phyloP scores from a whole-genome alignment of 192 early-diverging fungal genomes.

The Umbelopsis ramanniana region DNA sequence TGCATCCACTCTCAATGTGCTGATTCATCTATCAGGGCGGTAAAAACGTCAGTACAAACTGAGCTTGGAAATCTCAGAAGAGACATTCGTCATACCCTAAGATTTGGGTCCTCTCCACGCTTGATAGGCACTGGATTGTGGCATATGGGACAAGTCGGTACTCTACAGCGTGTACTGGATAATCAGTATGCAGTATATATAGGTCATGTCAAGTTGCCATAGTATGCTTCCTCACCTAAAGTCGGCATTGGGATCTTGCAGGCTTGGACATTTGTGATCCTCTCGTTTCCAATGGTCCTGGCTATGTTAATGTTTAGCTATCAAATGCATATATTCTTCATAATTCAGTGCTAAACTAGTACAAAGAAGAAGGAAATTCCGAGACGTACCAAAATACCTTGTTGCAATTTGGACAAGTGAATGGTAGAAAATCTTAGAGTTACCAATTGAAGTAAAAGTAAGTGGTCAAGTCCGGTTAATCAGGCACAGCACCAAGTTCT shows the following conservation, averaged over 20 bases:
- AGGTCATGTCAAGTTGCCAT: background rate
- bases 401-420: conserved; percentile 59
- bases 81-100: conserved; percentile 34
- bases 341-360: background rate
- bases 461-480: too few species aligned
- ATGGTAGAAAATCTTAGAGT: conserved; percentile 53
- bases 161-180: conserved; percentile 33
- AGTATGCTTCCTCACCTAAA: conserved; percentile 42
- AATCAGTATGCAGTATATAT: background rate
- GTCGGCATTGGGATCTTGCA: conserved; percentile 58
- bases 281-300: conserved; percentile 71
- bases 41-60: background rate
- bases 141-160: conserved; percentile 81
- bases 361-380: background rate
- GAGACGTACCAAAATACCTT: conserved; percentile 51
- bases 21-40: conserved; percentile 50
- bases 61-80: too few species aligned
- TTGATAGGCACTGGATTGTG: conserved; percentile 69
- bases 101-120: conserved; percentile 77
- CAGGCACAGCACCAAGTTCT: too few species aligned
- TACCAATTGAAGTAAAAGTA: background rate
- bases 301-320: conserved; percentile 39
- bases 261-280: conserved; percentile 63
- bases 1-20: conserved; percentile 64
- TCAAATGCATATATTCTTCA: background rate